Evolutionary conservation across 352 stramenopile species (phyloP).

Genomic region (Globisporangium camurandrum): DNA sequence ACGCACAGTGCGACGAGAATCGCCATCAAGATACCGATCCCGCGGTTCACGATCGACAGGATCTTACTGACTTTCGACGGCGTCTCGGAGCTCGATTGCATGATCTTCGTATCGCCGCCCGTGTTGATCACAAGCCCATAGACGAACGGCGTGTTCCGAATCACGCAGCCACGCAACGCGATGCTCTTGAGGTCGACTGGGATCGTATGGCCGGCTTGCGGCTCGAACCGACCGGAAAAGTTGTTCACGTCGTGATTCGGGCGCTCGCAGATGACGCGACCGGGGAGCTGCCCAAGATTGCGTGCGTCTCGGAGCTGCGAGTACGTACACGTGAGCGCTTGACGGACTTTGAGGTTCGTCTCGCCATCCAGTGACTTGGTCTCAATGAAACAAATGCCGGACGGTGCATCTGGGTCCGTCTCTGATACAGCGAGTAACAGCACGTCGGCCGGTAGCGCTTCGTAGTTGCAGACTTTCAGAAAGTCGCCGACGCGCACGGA

Average conservation of each 20-base stretch:
- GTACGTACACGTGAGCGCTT: conserved; percentile 76
- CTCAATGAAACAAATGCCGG: conserved; percentile 82
- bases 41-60: conserved; percentile 72
- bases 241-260: conserved; percentile 87
- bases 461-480: conserved; percentile 84
- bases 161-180: conserved; percentile 69
- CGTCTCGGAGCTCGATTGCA: conserved; percentile 70
- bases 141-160: conserved; percentile 73
- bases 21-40: conserved; percentile 68
- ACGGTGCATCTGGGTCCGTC: conserved; percentile 41
- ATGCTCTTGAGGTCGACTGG: conserved; percentile 85
- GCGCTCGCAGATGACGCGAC: conserved; percentile 61
- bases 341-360: conserved; percentile 83
- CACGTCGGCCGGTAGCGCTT: conserved; percentile 75
- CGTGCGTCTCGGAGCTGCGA: conserved; percentile 69
- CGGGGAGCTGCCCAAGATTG: conserved; percentile 55
- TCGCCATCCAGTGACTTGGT: conserved; percentile 85
- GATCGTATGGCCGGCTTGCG: conserved; percentile 66
- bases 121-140: conserved; percentile 83
- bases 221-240: conserved; percentile 74
- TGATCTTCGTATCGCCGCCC: conserved; percentile 82
- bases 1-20: conserved; percentile 67
- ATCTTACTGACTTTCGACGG: conserved; percentile 80
- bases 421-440: conserved; percentile 70
- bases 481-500: conserved; percentile 73